Evolutionary conservation across 2,329 filamentous ascomycete genomes (phyloP).

Genomic region (Calonectria hawksworthii): DNA sequence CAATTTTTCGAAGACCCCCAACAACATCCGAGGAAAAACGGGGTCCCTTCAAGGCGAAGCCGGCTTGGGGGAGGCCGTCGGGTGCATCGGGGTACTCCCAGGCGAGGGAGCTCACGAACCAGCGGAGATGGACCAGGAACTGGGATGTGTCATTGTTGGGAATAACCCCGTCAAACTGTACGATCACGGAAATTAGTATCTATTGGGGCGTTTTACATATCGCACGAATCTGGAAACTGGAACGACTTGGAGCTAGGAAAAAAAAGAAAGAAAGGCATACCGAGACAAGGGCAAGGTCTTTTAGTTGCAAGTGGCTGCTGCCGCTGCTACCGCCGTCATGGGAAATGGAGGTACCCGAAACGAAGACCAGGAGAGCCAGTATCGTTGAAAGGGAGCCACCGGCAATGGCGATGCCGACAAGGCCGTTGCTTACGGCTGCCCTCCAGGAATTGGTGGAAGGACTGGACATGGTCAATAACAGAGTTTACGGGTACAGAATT

Average conservation of each 20-base stretch:
- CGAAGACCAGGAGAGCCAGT: constrained; percentile 36
- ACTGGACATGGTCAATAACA: constrained; percentile 28
- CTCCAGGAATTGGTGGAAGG: constrained; percentile 34
- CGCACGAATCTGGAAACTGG: background rate
- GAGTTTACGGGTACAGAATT: background rate
- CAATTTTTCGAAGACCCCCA: constrained; percentile 40
- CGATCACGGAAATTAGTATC: background rate
- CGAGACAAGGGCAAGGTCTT: constrained; percentile 42
- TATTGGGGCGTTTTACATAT: background rate
- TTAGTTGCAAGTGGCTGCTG: constrained; percentile 37
- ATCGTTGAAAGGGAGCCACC: constrained; percentile 40
- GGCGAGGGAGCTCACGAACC: constrained; percentile 43
- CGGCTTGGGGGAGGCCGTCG: constrained; percentile 38
- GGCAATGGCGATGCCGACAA: constrained; percentile 37
- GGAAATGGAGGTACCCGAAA: constrained; percentile 41
- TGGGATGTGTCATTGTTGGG: constrained; percentile 44
- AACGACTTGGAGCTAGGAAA: background rate
- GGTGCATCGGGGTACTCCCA: constrained; percentile 46
- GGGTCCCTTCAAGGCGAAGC: constrained; percentile 36
- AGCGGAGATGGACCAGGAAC: constrained; percentile 44
- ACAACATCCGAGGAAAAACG: constrained; percentile 35
- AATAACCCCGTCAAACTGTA: constrained; percentile 44
- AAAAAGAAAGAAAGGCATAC: constrained; percentile 31
- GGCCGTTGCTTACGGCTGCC: constrained; percentile 31
- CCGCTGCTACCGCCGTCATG: constrained; percentile 22